Evolutionary conservation across 73 alveolate species (phyloP).

Genomic region (Stentor roeselii): DNA sequence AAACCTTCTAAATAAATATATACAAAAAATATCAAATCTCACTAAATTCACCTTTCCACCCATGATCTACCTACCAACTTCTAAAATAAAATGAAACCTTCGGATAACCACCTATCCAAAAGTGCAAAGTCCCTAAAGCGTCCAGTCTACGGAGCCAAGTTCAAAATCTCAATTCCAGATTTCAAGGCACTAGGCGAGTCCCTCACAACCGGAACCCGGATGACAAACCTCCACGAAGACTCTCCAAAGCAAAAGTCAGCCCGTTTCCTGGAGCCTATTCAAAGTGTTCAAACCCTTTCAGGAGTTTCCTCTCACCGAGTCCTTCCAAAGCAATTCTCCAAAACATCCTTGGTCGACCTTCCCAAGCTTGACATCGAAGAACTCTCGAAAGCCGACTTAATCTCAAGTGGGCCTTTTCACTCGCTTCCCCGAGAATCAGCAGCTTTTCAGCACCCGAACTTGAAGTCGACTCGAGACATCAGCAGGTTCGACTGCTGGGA

Average conservation of each 20-base stretch:
- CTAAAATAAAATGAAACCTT: not conserved
- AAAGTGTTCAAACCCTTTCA: not conserved
- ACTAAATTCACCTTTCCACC: too few species aligned
- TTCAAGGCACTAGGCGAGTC: not conserved
- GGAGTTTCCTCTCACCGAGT: not conserved
- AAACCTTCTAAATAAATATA: too few species aligned
- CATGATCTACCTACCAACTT: too few species aligned
- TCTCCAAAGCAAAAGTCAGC: not conserved
- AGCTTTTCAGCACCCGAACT: not conserved
- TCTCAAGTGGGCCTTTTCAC: too few species aligned
- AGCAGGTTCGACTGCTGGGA: slow-evolving; percentile 92
- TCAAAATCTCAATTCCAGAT: not conserved
- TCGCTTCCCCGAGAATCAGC: slow-evolving; percentile 8
- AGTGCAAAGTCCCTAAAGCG: not conserved
- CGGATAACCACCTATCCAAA: not conserved
- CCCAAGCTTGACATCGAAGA: not conserved
- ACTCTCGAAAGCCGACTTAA: not conserved
- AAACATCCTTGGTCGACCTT: not conserved
- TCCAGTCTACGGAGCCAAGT: not conserved
- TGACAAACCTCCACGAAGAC: not conserved
- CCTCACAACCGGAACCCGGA: not conserved
- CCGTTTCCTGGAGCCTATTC: not conserved
- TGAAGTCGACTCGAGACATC: slow-evolving; percentile 46
- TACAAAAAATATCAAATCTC: too few species aligned
- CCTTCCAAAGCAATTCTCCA: not conserved